These are phyloP conservation scores for Fagopyrum esculentum DNA, from an alignment of 148 eudicot species.

Conservation along the genomic window DNA sequence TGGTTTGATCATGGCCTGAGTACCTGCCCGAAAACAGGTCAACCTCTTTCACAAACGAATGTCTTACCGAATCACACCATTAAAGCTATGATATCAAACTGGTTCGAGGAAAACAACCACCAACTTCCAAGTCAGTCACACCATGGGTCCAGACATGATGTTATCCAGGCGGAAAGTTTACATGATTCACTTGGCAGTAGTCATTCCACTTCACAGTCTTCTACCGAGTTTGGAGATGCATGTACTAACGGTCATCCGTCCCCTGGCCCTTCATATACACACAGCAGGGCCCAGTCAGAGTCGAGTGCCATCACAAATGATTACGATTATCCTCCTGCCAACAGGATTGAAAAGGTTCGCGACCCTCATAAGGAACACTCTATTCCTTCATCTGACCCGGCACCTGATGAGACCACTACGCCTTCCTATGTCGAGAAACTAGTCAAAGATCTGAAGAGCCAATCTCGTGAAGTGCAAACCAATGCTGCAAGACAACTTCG, in stretches of 20 bases:
- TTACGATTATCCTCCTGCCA: conserved; percentile 34
- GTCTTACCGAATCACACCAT: conserved; percentile 79
- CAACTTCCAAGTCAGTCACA: conserved; percentile 18
- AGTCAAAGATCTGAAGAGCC: conserved; percentile 43
- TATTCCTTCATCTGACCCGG: conserved; percentile 30
- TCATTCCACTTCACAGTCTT: conserved; percentile 45
- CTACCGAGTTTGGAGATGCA: conserved; percentile 37
- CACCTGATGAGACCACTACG: conserved; percentile 45
- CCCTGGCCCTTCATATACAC: conserved; percentile 7
- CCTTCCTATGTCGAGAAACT: conserved; percentile 47
- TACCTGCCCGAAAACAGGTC: conserved; percentile 69
- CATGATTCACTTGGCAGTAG: conserved; percentile 34
- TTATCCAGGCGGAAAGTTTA: conserved; percentile 39
- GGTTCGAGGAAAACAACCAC: conserved; percentile 70
- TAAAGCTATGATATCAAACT: conserved; percentile 73
- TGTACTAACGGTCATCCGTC: conserved; percentile 16
- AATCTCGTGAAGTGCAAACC: conserved; percentile 42
- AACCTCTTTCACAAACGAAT: conserved; percentile 56
- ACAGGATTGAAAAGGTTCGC: neutral
- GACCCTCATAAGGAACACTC: conserved; percentile 19
- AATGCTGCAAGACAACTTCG: conserved; percentile 62
- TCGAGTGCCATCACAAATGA: conserved; percentile 63
- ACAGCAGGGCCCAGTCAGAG: conserved; percentile 70
- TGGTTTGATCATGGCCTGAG: conserved; percentile 73
- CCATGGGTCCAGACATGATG: conserved; percentile 28